A percentile compares a stretch with the other conserved stretches of the same genome.
These are phyloP conservation scores for Naegleria lovaniensis DNA, from an alignment of 208 protist genomes.

Conservation along the genomic window DNA sequence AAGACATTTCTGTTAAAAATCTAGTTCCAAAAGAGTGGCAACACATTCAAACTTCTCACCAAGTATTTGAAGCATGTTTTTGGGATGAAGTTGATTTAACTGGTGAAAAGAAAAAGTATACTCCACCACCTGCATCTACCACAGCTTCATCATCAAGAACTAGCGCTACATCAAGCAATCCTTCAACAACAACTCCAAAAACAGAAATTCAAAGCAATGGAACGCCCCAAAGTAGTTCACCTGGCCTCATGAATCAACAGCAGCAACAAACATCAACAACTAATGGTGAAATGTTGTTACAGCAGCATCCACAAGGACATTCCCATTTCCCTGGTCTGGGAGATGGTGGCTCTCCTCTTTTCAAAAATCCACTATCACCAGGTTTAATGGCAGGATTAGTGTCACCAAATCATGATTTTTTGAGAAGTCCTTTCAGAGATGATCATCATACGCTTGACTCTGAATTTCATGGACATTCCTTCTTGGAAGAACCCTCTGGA, in stretches of 20 bases:
- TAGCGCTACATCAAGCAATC: neutral
- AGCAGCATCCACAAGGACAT: no score
- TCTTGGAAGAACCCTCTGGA: neutral
- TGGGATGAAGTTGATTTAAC: neutral
- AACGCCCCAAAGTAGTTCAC: neutral
- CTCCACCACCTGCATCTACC: neutral
- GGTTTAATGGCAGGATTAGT: neutral
- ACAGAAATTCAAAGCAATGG: neutral
- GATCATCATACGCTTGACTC: neutral
- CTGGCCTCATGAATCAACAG: neutral
- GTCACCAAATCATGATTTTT: neutral
- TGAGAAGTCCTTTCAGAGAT: neutral
- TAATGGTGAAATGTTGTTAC: neutral
- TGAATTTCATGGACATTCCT: neutral
- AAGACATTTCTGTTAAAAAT: neutral
- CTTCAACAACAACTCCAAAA: neutral
- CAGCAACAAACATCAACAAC: neutral
- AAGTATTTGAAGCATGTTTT: neutral
- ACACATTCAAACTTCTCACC: neutral
- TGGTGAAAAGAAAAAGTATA: neutral
- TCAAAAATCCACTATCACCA: neutral
- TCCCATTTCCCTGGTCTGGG: neutral
- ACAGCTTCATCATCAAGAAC: neutral
- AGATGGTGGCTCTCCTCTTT: neutral
- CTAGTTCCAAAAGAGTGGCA: neutral